Evolutionary conservation across 352 stramenopile genomes (phyloP).

Genomic region (Pilasporangium apinafurcum): DNA sequence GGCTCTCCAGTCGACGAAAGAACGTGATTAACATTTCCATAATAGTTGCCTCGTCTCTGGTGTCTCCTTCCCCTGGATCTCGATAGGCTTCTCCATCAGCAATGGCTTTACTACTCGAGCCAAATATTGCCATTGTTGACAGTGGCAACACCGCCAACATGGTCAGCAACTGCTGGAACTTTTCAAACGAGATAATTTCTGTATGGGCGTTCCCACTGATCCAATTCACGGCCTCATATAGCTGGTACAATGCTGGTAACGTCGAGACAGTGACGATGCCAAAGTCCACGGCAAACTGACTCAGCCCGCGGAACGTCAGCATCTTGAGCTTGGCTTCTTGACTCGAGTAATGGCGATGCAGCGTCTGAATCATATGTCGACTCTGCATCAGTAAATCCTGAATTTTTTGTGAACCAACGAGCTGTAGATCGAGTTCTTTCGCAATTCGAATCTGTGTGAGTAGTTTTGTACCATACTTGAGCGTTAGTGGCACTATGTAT

Average conservation of each 20-base stretch:
- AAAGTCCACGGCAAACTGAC: conserved; percentile 44
- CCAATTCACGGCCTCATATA: conserved; percentile 61
- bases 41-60: conserved; percentile 5
- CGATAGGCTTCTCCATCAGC: conserved; percentile 1
- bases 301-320: conserved; percentile 45
- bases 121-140: conserved; percentile 1
- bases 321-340: conserved; percentile 38
- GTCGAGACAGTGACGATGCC: conserved; percentile 16
- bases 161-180: conserved; percentile 45
- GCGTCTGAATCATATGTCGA: conserved; percentile 25
- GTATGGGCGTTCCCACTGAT: conserved; percentile 58
- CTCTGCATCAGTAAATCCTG: conserved; percentile 25
- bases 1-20: conserved; percentile 16
- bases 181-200: conserved; percentile 61
- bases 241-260: conserved; percentile 32
- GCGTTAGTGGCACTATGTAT: conserved; percentile 41
- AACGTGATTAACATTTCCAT: conserved; percentile 13
- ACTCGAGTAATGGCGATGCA: conserved; percentile 53
- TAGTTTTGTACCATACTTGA: conserved; percentile 35
- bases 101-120: conserved; percentile 4
- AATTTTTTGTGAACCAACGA: conserved; percentile 7
- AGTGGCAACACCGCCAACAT: conserved; percentile 24
- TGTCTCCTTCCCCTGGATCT: background rate
- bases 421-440: conserved; percentile 46
- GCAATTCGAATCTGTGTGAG: conserved; percentile 38